A percentile compares a stretch with the other conserved stretches of the same genome.
These are phyloP conservation scores for Colletotrichum sp. DNA, from an alignment of 2,329 filamentous ascomycete genomes.

Conservation along the genomic window DNA sequence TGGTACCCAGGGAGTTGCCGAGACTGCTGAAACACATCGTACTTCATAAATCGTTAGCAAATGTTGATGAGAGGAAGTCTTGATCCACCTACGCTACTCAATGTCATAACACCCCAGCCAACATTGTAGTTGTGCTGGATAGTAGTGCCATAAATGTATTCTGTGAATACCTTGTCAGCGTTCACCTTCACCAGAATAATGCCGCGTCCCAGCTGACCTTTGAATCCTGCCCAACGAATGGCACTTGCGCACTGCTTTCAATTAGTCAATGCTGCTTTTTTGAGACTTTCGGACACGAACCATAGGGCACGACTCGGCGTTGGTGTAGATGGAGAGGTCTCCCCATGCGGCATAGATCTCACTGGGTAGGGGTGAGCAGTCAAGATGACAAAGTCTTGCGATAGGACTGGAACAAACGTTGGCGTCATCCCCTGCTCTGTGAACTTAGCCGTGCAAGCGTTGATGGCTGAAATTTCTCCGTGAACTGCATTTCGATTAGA, in stretches of 20 bases:
- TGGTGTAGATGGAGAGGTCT: constrained; percentile 56
- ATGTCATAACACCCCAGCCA: constrained; percentile 5
- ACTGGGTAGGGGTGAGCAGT: neutral
- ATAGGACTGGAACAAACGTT: neutral
- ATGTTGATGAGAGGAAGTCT: fast-evolving
- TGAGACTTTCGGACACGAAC: neutral
- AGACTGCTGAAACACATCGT: constrained; percentile 50
- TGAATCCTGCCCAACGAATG: constrained; percentile 59
- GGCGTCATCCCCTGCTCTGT: constrained; percentile 7
- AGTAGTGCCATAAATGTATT: constrained; percentile 58
- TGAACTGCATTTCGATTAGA: neutral
- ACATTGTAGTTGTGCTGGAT: constrained; percentile 45
- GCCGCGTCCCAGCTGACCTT: constrained; percentile 2
- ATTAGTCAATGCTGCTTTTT: neutral
- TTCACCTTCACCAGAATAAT: neutral
- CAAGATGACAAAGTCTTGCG: fast-evolving
- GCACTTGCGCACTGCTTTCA: constrained; percentile 52
- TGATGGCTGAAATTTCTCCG: constrained; percentile 17
- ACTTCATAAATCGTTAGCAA: constrained; percentile 34
- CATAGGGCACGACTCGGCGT: constrained; percentile 62
- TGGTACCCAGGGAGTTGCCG: constrained; percentile 31
- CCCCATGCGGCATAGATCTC: constrained; percentile 47
- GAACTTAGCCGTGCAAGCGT: constrained; percentile 9
- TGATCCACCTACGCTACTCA: neutral
- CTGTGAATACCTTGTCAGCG: constrained; percentile 22